These are phyloP conservation scores for Xerocomellus amylosporus DNA, from an alignment of 768 basidiomycete species.

Conservation along the genomic window DNA sequence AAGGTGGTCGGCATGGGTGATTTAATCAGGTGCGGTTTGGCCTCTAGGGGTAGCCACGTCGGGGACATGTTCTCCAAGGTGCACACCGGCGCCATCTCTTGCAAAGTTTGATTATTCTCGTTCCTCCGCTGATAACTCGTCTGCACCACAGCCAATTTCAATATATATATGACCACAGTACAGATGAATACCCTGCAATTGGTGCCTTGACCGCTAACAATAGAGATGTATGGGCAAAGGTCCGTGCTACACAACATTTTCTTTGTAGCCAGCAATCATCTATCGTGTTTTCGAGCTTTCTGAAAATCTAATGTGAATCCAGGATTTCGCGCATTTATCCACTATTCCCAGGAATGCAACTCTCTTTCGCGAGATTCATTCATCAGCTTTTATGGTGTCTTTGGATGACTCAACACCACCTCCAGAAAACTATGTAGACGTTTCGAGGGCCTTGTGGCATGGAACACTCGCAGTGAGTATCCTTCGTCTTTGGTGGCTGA, in stretches of 20 bases:
- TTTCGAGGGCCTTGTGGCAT: conserved; percentile 79
- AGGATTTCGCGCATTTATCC: conserved; percentile 66
- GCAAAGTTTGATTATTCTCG: not conserved
- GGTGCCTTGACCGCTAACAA: conserved; percentile 78
- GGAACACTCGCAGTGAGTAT: conserved; percentile 54
- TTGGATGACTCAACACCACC: conserved; percentile 57
- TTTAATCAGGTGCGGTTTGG: conserved; percentile 51
- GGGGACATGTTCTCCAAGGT: not conserved
- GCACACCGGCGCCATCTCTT: not conserved
- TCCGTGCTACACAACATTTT: conserved; percentile 24
- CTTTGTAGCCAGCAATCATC: not conserved
- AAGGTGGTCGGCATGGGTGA: conserved; percentile 62
- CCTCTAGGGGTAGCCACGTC: not conserved
- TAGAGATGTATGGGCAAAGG: conserved; percentile 89
- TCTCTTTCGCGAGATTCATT: conserved; percentile 73
- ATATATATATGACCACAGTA: conserved; percentile 65
- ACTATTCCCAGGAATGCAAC: conserved; percentile 58
- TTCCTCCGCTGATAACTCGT: conserved; percentile 1
- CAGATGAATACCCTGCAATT: conserved; percentile 62
- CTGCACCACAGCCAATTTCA: conserved; percentile 58
- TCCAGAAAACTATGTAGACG: conserved; percentile 50
- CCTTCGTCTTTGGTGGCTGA: conserved; percentile 25
- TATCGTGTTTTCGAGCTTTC: not conserved
- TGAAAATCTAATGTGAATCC: not conserved
- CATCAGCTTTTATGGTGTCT: conserved; percentile 80